Conservation (phyloP, 2,329 filamentous ascomycete genomes). For the Sporothrix dimorphospora region DNA sequence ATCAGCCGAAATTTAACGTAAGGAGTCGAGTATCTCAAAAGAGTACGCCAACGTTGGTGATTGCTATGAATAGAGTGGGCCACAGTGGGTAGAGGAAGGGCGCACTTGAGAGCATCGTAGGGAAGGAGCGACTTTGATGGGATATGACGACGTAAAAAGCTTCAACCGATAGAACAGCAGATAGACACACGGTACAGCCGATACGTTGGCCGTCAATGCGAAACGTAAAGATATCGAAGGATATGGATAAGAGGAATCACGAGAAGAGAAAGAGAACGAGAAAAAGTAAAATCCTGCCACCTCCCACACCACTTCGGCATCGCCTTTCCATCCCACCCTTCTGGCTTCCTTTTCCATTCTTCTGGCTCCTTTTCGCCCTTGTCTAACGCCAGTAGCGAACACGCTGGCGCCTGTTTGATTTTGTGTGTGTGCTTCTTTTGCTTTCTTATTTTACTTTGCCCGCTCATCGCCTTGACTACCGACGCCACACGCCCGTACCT, state of each 20-base stretch:
- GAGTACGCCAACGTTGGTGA: background rate
- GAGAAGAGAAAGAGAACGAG: background rate
- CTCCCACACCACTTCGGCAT: slow-evolving; percentile 23
- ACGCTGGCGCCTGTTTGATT: slow-evolving; percentile 9
- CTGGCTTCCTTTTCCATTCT: too few species aligned
- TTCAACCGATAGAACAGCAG: background rate
- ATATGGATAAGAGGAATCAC: background rate
- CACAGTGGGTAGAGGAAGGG: background rate
- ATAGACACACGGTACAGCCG: background rate
- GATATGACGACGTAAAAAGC: background rate
- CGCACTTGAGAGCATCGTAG: background rate
- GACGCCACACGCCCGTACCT: background rate
- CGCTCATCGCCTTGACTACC: background rate
- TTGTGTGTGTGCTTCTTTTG: background rate
- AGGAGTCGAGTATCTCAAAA: background rate
- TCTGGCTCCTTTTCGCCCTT: slow-evolving; percentile 1
- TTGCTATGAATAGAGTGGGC: slow-evolving; percentile 6
- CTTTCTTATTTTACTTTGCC: background rate
- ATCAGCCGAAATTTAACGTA: background rate
- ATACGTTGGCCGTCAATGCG: background rate
- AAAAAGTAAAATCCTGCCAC: background rate
- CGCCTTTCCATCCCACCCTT: slow-evolving; percentile 14
- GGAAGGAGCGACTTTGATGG: background rate
- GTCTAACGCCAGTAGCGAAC: background rate
- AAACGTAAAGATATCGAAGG: background rate